Evolutionary conservation across 306 rosid genomes (phyloP), one percentile per base, ranked within the genome.

Genomic region (Lathyrus aphaca): DNA sequence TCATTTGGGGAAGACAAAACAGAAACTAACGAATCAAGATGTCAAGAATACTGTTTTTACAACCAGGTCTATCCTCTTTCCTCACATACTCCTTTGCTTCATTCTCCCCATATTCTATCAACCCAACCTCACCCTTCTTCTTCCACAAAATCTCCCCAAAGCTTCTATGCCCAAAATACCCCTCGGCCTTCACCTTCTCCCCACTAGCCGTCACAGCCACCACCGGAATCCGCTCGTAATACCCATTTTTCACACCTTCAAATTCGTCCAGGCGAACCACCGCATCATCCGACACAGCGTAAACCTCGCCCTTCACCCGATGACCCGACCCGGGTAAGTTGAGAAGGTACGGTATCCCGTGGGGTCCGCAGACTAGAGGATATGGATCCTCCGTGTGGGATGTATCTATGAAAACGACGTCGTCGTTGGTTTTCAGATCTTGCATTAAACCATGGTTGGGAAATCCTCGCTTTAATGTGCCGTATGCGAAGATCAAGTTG

Each of bases 291-390:
- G 93, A 76, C 0, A 85, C 85, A 3, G 82, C 73, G 74, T 84
- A 89, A 7, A 87, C 55, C 79, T 92, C 96, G 37, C 96, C 96
- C 61, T 46, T 80, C 18, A 89, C 66, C 3, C 18, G 80, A 2
- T 64, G 74, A 3, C 87, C 92, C 13, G 73, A 64, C 25, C 95
- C 88, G 30, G 89, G 87, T 0, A 81, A 70, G 70, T 84, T 79
- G 79, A 92, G 82, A 5, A 92, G 83, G 74, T 84, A 92, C 0
- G 92, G 89, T 30, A 89, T 77, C 2, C 89, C 96, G 63, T 83
- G 69, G 62, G 86, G 85, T n/a, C 95, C 92, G 32, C 78, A 46
- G 2, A 92, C 84, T 0, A 92, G 86, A 0, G 98, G 95, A 72
- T 68, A 56, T 0, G 82, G 4, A 0, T 66, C 15, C 2, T 6